Conservation (phyloP, 495 filamentous ascomycete species). For the Daldinia bambusicola region DNA sequence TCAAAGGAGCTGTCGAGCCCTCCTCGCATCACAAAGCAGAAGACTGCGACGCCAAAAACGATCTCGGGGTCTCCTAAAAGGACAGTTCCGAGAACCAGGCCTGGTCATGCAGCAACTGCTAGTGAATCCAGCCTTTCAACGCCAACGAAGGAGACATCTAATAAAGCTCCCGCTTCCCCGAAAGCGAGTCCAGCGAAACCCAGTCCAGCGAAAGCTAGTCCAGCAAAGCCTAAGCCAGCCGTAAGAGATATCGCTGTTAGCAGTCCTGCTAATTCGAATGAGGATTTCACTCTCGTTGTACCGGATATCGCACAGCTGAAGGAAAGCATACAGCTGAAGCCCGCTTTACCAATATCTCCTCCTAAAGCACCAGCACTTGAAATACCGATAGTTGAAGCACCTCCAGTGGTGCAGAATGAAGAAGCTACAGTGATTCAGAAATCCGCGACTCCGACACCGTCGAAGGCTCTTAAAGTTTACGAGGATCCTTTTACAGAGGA, state of each 20-base stretch:
- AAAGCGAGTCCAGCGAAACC: slow-evolving; percentile 43
- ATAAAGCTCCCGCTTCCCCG: slow-evolving; percentile 48
- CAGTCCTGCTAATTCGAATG: slow-evolving; percentile 56
- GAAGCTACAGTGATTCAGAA: slow-evolving; percentile 24
- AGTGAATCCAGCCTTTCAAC: slow-evolving; percentile 56
- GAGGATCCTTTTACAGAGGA: slow-evolving; percentile 68
- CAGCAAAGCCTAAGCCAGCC: slow-evolving; percentile 37
- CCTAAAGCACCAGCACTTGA: slow-evolving; percentile 18
- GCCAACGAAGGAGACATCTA: slow-evolving; percentile 46
- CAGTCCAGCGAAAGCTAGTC: slow-evolving; percentile 42
- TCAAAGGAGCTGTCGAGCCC: slow-evolving; percentile 56
- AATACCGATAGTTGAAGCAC: not conserved
- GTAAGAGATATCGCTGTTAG: slow-evolving; percentile 36
- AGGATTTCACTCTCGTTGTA: slow-evolving; percentile 63
- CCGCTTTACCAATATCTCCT: slow-evolving; percentile 19
- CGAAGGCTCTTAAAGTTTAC: slow-evolving; percentile 62
- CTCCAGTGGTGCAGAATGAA: slow-evolving; percentile 23
- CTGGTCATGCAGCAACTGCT: slow-evolving; percentile 56
- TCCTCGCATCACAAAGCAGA: slow-evolving; percentile 47
- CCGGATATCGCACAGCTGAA: slow-evolving; percentile 45
- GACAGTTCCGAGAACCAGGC: slow-evolving; percentile 54
- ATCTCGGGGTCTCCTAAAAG: slow-evolving; percentile 56
- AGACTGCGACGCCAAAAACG: slow-evolving; percentile 54
- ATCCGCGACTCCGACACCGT: slow-evolving; percentile 47
- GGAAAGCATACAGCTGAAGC: slow-evolving; percentile 25